Base-by-base conservation (phyloP, 2,329 filamentous ascomycete genomes). In the Aspergillus caelatus region DNA sequence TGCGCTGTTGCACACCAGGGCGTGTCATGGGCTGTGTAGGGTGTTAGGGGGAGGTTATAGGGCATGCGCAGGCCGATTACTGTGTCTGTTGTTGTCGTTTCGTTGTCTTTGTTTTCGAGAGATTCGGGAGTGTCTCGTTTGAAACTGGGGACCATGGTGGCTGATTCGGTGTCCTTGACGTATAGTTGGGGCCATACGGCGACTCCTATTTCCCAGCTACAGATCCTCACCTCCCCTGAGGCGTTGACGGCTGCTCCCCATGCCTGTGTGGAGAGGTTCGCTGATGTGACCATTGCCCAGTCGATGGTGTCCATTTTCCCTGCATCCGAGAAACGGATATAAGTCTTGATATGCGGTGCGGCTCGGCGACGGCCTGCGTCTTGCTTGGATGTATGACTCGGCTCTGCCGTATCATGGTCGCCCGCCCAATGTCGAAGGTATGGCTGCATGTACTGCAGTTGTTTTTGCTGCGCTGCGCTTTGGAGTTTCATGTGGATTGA, bases 301-400 rank as follows among this genome's bases (percentile, higher is more conserved):
- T 95, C 91, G 45, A 96, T 88, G 0, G 67, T 75, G 7, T 76
- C 72, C 72, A 79, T 79, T 2, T 58, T 66, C 16, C 71, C 63
- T 5, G 69, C 41, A 57, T 81, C 74, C 0, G 75, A 68, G 70
- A 85, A 93, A 5, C 91, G 87, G 52, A 94, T 88, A 71, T 95
- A 97, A 0, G 93, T 96, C 76, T 97, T 97, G 74, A 96, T 91
- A 70, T 97, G 93, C 0, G 93, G 93, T 0, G 92, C 92, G 21
- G 92, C 93, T 34, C 87, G 83, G 55, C 86, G 82, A 60, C 91
- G 83, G 1, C 89, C 88, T 10, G 86, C 85, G 64, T 90, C 82
- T 7, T 72, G 73, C n/a, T 30, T 41, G 28, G 3, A 46, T 21
- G 7, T 55, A 56, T 5, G 5, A 21, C 16, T 57, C 9, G 14